A percentile compares a stretch with the other conserved stretches of the same genome.
Conservation (phyloP, 2,329 filamentous ascomycete genomes). For the Paracorniculantispora psalliotae region DNA sequence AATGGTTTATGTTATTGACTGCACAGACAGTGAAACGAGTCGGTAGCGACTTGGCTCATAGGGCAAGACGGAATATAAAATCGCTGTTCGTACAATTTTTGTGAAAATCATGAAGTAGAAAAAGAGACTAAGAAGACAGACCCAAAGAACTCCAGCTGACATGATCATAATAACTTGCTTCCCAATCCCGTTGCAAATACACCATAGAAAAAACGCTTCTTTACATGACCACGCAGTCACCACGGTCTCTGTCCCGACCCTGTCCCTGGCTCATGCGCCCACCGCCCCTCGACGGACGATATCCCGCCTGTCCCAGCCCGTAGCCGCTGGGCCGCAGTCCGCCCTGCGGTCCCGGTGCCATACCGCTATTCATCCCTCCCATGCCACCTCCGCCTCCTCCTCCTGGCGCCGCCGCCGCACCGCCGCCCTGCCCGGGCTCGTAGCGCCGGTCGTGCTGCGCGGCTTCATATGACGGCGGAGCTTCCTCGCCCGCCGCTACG, state of each 20-base stretch:
- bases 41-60: neutral
- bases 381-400: conserved; percentile 7
- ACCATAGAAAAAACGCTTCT: neutral
- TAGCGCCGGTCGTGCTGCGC: conserved; percentile 48
- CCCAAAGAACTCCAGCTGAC: neutral
- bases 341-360: neutral
- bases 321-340: neutral
- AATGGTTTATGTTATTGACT: too few relatives aligned
- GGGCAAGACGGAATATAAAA: neutral
- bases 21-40: neutral
- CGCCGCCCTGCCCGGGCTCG: conserved; percentile 40
- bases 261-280: conserved; percentile 10
- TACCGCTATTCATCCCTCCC: too few relatives aligned
- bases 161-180: neutral
- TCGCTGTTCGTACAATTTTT: neutral
- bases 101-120: too few relatives aligned
- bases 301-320: neutral
- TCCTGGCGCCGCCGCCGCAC: conserved; percentile 34
- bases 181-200: neutral
- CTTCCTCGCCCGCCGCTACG: conserved; percentile 38
- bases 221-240: conserved; percentile 46
- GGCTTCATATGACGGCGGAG: conserved; percentile 55
- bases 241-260: conserved; percentile 22
- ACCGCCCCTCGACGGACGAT: conserved; percentile 2
- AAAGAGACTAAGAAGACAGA: neutral